Evolutionary conservation across 306 rosid species (phyloP).

Genomic region (Inga leiocalycina): DNA sequence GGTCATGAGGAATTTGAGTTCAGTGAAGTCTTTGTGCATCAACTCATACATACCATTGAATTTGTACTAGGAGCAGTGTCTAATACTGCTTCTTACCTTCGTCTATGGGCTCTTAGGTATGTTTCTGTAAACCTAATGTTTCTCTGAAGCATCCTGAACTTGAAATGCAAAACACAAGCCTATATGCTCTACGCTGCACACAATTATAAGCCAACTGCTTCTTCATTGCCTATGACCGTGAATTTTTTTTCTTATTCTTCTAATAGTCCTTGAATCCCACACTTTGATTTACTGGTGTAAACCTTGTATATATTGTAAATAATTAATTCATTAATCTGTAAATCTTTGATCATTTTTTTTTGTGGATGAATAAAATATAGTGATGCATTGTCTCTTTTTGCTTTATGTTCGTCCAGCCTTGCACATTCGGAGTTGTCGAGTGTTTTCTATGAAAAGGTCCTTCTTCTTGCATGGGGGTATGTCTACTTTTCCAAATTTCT

Average conservation of each 20-base stretch:
- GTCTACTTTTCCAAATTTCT: conserved; percentile 35
- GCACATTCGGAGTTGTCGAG: conserved; percentile 95
- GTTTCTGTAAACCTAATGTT: conserved; percentile 17
- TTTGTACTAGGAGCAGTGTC: conserved; percentile 22
- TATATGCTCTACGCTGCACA: neutral
- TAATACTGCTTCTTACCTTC: conserved; percentile 27
- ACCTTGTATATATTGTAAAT: conserved; percentile 12
- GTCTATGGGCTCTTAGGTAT: conserved; percentile 95
- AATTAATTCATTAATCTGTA: neutral
- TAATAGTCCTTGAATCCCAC: conserved; percentile 3
- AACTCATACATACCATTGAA: conserved; percentile 25
- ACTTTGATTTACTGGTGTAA: conserved; percentile 4
- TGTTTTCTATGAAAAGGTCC: conserved; percentile 94
- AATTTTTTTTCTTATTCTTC: neutral
- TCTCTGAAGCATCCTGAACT: neutral
- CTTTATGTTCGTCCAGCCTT: conserved; percentile 57
- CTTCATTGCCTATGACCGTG: neutral
- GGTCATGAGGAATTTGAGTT: conserved; percentile 23
- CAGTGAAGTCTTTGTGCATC: conserved; percentile 23
- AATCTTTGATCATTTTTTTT: neutral
- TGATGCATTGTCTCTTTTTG: conserved; percentile 24
- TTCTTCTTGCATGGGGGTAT: conserved; percentile 63
- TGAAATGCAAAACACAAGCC: neutral
- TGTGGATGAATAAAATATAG: conserved; percentile 13
- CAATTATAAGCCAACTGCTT: neutral